Evolutionary conservation across 225 moss, liverwort and hornwort genomes (phyloP).

Genomic region (Polytrichum formosum): DNA sequence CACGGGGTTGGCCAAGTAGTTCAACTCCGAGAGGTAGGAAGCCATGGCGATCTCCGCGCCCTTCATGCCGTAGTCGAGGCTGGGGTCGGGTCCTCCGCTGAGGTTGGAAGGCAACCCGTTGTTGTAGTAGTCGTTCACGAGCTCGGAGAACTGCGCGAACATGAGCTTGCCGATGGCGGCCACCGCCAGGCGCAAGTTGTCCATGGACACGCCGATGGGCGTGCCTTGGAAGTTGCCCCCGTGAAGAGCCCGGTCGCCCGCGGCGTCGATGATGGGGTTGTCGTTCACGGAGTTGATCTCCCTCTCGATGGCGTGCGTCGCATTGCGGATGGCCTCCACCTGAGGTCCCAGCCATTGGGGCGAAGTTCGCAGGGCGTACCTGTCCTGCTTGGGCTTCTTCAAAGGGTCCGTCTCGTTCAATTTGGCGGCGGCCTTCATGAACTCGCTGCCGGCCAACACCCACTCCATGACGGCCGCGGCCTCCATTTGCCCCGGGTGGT

Average conservation of each 20-base stretch:
- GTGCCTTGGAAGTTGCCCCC: constrained; percentile 47
- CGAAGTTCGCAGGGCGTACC: constrained; percentile 27
- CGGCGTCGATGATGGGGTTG: constrained; percentile 63
- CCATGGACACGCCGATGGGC: constrained; percentile 41
- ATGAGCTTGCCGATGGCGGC: constrained; percentile 44
- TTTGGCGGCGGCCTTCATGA: constrained; percentile 34
- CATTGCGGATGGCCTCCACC: constrained; percentile 50
- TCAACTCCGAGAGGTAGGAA: constrained; percentile 53
- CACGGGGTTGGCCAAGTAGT: constrained; percentile 59
- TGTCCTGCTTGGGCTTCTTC: constrained; percentile 17
- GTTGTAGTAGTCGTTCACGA: constrained; percentile 52
- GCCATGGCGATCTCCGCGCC: constrained; percentile 73
- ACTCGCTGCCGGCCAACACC: constrained; percentile 38
- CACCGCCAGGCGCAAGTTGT: constrained; percentile 35
- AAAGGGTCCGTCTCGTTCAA: constrained; percentile 50
- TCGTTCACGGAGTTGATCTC: constrained; percentile 81
- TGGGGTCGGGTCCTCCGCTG: constrained; percentile 22
- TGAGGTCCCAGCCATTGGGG: constrained; percentile 20
- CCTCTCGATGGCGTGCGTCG: constrained; percentile 67
- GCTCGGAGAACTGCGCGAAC: constrained; percentile 47
- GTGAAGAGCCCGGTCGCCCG: constrained; percentile 61
- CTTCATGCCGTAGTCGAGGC: constrained; percentile 51
- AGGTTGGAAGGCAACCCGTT: constrained; percentile 39
- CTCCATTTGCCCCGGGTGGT: constrained; percentile 38
- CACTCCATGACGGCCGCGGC: constrained; percentile 34